Conservation (phyloP, 2,329 filamentous ascomycete species). For the Purpureocillium lavendulum region DNA sequence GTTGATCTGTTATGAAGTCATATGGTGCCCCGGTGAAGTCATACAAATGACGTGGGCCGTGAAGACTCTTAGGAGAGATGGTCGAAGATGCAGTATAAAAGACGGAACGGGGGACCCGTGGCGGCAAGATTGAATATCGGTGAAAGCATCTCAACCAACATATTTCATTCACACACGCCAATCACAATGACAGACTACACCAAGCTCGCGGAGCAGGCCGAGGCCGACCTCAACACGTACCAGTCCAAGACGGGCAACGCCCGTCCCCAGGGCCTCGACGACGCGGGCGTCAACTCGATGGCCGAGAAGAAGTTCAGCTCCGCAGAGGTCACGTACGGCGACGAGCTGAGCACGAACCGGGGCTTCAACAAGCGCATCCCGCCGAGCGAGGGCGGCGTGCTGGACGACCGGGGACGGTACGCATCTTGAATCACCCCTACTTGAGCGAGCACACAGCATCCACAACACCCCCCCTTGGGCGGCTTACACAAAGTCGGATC, state of each 20-base stretch:
- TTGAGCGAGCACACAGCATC: too few species aligned
- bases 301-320: slow-evolving; percentile 31
- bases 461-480: too few species aligned
- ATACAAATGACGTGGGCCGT: slow-evolving; percentile 1
- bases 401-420: slow-evolving; percentile 36
- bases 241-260: slow-evolving; percentile 37
- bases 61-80: background rate
- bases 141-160: too few species aligned
- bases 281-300: slow-evolving; percentile 32
- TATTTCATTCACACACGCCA: too few species aligned
- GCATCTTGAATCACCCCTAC: slow-evolving; percentile 2
- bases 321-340: slow-evolving; percentile 21
- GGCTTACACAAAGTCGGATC: too few species aligned
- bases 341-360: slow-evolving; percentile 35
- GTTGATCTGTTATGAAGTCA: slow-evolving; percentile 7
- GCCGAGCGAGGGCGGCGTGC: slow-evolving; percentile 33
- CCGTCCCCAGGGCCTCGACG: slow-evolving; percentile 27
- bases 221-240: slow-evolving; percentile 39
- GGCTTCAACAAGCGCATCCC: slow-evolving; percentile 38
- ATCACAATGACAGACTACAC: slow-evolving; percentile 26
- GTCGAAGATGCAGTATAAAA: background rate
- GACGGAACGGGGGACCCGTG: background rate
- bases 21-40: slow-evolving; percentile 5
- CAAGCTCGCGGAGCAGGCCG: slow-evolving; percentile 34
- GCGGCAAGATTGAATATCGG: background rate